Percentiles rank a stretch among this genome's conserved stretches.
Evolutionary conservation across 139 green algal genomes (phyloP).

Genomic region (Spirogloea muscicola): DNA sequence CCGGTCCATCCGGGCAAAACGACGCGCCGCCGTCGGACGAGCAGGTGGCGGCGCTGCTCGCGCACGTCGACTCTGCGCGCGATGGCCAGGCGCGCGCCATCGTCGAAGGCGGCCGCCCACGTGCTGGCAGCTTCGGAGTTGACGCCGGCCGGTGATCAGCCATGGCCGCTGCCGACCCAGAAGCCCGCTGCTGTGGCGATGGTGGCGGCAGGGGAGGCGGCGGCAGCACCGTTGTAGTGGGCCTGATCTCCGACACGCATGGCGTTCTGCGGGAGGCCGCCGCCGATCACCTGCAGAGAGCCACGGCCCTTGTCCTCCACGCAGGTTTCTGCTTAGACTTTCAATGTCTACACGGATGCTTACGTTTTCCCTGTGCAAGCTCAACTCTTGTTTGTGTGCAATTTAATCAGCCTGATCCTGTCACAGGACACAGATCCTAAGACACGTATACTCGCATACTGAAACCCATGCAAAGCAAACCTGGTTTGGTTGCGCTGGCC

Average conservation of each 20-base stretch:
- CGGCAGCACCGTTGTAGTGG: background rate
- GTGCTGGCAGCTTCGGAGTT: background rate
- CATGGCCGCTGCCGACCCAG: no score
- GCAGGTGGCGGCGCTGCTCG: slow-evolving; percentile 1
- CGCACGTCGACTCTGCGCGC: background rate
- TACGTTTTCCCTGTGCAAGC: no score
- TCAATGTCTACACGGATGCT: background rate
- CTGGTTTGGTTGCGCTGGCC: no score
- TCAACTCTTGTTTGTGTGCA: no score
- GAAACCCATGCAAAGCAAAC: no score
- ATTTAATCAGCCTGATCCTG: no score
- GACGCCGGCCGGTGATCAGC: background rate
- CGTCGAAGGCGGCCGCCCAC: background rate
- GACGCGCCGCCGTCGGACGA: slow-evolving; percentile 1
- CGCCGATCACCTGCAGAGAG: background rate
- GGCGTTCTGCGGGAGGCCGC: slow-evolving; percentile 5
- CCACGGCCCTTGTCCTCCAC: slow-evolving; percentile 10
- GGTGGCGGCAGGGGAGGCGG: no score
- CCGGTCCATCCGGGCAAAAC: slow-evolving; percentile 8
- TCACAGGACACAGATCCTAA: no score
- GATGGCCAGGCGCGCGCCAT: background rate
- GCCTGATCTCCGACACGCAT: slow-evolving; percentile 28
- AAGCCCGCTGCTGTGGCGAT: no score
- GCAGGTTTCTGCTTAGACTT: slow-evolving; percentile 7
- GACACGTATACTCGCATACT: no score